Percentiles rank a stretch among this genome's conserved stretches.
phyloP scores from a whole-genome alignment of 2,329 filamentous ascomycete species.

The Lomentospora prolificans region DNA sequence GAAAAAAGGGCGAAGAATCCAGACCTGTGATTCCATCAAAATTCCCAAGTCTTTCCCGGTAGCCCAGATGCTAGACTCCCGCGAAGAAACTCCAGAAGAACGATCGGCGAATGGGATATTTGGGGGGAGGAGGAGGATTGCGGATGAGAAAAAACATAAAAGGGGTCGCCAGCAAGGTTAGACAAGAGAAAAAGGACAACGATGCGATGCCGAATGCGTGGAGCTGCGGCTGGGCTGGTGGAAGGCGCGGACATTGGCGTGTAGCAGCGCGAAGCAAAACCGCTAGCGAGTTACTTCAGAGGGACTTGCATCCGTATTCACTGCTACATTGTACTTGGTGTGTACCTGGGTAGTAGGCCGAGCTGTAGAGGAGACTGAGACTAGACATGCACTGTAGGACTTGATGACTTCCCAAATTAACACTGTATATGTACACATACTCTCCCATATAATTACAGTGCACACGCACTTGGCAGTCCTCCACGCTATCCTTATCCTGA shows the following conservation, averaged over 20 bases:
- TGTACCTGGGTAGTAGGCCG: too few species aligned
- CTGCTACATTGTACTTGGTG: too few species aligned
- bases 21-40: slow-evolving; percentile 35
- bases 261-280: neutral
- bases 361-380: too few species aligned
- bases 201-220: slow-evolving; percentile 3
- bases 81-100: neutral
- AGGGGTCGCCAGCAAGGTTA: neutral
- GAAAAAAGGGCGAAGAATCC: neutral
- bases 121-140: neutral
- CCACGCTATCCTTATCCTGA: neutral
- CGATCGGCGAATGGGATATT: neutral
- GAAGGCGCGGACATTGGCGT: neutral
- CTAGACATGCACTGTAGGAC: too few species aligned
- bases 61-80: slow-evolving; percentile 15
- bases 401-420: too few species aligned
- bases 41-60: slow-evolving; percentile 39
- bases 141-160: neutral
- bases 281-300: too few species aligned
- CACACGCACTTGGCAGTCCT: neutral
- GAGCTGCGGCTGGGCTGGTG: neutral
- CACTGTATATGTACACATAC: neutral
- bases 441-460: neutral
- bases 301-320: too few species aligned
- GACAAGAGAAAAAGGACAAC: slow-evolving; percentile 6